Base-by-base conservation (phyloP, 1,284 basidiomycete genomes). In the Spongispora temasekensis region DNA sequence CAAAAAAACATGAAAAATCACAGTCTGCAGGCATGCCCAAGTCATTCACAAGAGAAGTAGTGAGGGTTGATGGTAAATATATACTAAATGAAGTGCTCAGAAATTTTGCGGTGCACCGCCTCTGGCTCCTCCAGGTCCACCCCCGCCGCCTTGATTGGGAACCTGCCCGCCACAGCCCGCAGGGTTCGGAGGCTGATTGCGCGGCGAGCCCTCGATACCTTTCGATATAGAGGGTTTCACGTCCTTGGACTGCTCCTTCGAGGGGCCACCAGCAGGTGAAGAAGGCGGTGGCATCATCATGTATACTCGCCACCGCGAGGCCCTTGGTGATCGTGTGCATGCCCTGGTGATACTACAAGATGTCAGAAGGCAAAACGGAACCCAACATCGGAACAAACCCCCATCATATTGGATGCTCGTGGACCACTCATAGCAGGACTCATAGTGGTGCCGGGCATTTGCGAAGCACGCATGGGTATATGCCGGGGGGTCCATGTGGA, bases 201-300 rank as follows among this genome's bases (percentile, higher is more conserved):
- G 77, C 15, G 84, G 83, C 5, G 83, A 84, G 17, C 77, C 77
- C 48, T 82, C 79, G 2, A 65, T 65, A 6, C 69, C 61, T 40
- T 70, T 59, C 54, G 53, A 60, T 17, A 60, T 48, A 53, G 64
- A 58, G 7, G 55, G 56, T 51, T 73, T 67, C 19, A 66, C 67
- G 46, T 78, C 74, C 44, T 71, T 71, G 55, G 69, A 59, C 27
- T 77, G 75, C 57, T 82, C 82, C 64, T 83, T 83, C 19, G 76
- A 60, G 15, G 75, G 72, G 3, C 76, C 78, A 17, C 72, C 72
- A 44, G 80, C 78, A 40, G 83, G 82, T 1, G 85, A 85, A n/a
- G n/a, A n/a, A 4, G 84, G 85, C 2, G 86, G 85, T 31, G 79
- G 80, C 69, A 81, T 79, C 73, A 79, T 77, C 65, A 4, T 61